These are phyloP conservation scores for Solanum chacoense DNA, from an alignment of 305 asterid species.

Conservation along the genomic window DNA sequence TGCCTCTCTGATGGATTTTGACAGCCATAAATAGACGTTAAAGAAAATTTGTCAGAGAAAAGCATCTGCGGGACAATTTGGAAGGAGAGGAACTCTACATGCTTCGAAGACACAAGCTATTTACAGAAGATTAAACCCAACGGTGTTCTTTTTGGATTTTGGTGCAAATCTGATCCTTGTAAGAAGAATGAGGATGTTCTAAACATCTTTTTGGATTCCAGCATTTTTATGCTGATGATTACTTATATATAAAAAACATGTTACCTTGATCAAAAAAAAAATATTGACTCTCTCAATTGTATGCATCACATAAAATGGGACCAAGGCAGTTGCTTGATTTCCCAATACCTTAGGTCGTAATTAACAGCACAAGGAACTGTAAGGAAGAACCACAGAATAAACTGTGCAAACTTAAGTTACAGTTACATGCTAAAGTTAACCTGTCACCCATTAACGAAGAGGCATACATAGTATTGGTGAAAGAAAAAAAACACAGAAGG, in stretches of 20 bases:
- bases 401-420: not conserved
- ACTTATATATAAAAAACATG: not conserved
- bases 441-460: not conserved
- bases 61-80: not conserved
- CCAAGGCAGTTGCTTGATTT: not conserved
- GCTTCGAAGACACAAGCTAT: not conserved
- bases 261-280: not conserved
- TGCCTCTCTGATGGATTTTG: not conserved
- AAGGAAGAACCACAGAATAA: not conserved
- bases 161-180: not conserved
- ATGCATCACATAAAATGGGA: not conserved
- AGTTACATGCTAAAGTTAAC: not conserved
- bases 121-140: not conserved
- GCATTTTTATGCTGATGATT: not conserved
- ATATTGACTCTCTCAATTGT: not conserved
- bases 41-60: not conserved
- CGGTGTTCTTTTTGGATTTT: not conserved
- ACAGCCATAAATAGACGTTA: not conserved
- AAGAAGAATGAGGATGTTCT: not conserved
- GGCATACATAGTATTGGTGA: not conserved
- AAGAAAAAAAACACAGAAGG: not conserved
- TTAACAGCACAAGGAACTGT: not conserved
- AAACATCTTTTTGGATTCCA: not conserved
- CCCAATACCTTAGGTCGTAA: not conserved
- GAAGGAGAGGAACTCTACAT: not conserved